These are phyloP conservation scores for Niveomyces coronatus DNA, from an alignment of 2,329 filamentous ascomycete species.

Conservation along the genomic window DNA sequence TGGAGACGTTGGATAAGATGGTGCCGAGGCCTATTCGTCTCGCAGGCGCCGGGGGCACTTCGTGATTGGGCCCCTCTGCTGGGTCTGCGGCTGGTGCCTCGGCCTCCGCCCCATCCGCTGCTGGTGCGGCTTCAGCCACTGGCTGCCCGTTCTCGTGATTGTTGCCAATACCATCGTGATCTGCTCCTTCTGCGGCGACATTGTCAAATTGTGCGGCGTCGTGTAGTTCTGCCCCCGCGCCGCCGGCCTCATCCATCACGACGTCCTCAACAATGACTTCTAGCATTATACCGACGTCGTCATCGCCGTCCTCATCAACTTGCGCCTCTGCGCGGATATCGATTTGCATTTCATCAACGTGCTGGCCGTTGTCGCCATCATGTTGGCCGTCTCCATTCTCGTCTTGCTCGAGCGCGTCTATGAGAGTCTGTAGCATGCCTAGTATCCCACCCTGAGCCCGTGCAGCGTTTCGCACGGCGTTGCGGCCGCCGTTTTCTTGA, in stretches of 20 bases:
- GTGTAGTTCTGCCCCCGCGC: slow-evolving; percentile 22
- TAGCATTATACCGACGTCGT: slow-evolving; percentile 20
- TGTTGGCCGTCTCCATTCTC: slow-evolving; percentile 21
- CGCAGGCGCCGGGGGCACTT: slow-evolving; percentile 25
- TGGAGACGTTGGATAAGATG: slow-evolving; percentile 33
- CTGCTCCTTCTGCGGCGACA: slow-evolving; percentile 1
- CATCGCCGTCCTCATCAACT: slow-evolving; percentile 14
- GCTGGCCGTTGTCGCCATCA: not conserved
- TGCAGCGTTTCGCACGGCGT: not conserved
- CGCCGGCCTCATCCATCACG: slow-evolving; percentile 17
- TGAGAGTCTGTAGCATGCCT: slow-evolving; percentile 25
- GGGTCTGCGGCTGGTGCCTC: slow-evolving; percentile 9
- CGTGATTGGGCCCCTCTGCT: slow-evolving; percentile 21
- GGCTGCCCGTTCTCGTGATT: slow-evolving; percentile 2
- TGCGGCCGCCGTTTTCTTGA: not conserved
- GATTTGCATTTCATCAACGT: not conserved
- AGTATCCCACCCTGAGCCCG: slow-evolving; percentile 20
- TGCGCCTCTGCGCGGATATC: slow-evolving; percentile 2
- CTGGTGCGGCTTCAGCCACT: not conserved
- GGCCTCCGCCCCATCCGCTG: slow-evolving; percentile 5
- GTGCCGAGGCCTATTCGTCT: slow-evolving; percentile 23
- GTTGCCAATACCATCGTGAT: slow-evolving; percentile 1
- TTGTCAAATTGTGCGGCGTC: not conserved
- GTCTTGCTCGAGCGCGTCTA: slow-evolving; percentile 26
- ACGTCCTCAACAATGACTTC: slow-evolving; percentile 25